Percentiles rank a stretch among this genome's conserved stretches.
These are phyloP conservation scores for Calcarisporium arbuscula DNA, from an alignment of 2,329 filamentous ascomycete species.

Conservation along the genomic window DNA sequence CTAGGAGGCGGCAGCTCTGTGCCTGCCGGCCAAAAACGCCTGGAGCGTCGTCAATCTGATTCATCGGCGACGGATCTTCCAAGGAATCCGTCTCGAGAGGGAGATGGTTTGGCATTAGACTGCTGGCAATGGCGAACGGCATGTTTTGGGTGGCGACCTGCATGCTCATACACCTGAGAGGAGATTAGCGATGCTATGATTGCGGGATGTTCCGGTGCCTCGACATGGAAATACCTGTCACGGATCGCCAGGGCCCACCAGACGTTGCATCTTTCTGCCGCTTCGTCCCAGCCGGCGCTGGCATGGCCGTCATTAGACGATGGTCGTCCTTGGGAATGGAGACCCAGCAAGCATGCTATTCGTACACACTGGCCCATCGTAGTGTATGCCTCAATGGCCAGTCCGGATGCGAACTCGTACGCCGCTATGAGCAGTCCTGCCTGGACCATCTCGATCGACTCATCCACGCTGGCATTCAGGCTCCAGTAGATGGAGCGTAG, in stretches of 20 bases:
- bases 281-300: constrained; percentile 3
- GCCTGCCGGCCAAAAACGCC: constrained; percentile 6
- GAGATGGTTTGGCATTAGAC: constrained; percentile 1
- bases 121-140: not conserved
- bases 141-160: constrained; percentile 1
- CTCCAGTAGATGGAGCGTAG: constrained; percentile 4
- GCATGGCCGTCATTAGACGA: not conserved
- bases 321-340: constrained; percentile 1
- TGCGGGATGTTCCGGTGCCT: too few relatives aligned
- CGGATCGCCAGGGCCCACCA: constrained; percentile 8
- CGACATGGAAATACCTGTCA: too few relatives aligned
- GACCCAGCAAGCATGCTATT: constrained; percentile 3
- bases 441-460: constrained; percentile 7
- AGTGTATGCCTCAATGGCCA: constrained; percentile 6
- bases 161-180: constrained; percentile 1
- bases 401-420: constrained; percentile 6
- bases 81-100: constrained; percentile 4
- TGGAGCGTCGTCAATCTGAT: not conserved
- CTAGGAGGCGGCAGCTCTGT: constrained; percentile 4
- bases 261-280: constrained; percentile 3
- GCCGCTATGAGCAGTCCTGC: constrained; percentile 5
- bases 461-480: constrained; percentile 5
- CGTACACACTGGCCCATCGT: constrained; percentile 3
- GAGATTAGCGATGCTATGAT: too few relatives aligned
- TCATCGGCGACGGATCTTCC: not conserved